Base-by-base conservation (phyloP, 352 stramenopile species). In the Phytophthora vignae region DNA sequence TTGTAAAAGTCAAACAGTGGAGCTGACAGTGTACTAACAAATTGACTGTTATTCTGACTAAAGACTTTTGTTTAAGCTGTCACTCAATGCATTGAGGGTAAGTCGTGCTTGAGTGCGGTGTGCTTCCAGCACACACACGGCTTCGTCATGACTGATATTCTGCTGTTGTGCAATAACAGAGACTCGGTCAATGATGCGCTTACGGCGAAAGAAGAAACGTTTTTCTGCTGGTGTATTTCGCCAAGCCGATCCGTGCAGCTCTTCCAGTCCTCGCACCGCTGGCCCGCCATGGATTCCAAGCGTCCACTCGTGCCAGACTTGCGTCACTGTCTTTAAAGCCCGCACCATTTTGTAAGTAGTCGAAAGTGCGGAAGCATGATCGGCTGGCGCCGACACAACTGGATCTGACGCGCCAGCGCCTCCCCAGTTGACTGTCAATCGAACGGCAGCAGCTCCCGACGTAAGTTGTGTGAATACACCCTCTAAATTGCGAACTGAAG, bases 251-350 rank as follows among this genome's bases (percentile, higher is more conserved):
- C 61, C 36, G 31, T 57, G 15, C n/a, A 4, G 10, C 17, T 62
- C 52, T 6, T 69, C 61, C 10, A 69, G 15, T 14, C n/a, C 14
- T 0, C 42, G 2, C 5, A 69, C 52, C 3, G 61, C 22, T 4
- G 61, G 52, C 29, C 42, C 52, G n/a, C 31, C 53, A 17, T 61
- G 25, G 14, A 69, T 55, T 1, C 40, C 61, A 19, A 22, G 5
- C 10, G 27, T 3, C 40, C 42, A 62, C 10, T 69, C 52, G 22
- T 62, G 61, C 40, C 53, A 69, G 10, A 67, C 52, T 31, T 69
- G 61, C 10, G 61, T 40, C 0, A 61, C 61, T 7, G 52, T 56
- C 49, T 69, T 62, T 2, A 69, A 33, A 3, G 53, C 31, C 2
- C 52, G 15, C 14, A 62, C 31, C 21, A 49, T n/a, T 25, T 69